A percentile compares a stretch with the other conserved stretches of the same genome.
Conservation (phyloP, 169 alveolate species). For the Plasmodium cynomolgi region DNA sequence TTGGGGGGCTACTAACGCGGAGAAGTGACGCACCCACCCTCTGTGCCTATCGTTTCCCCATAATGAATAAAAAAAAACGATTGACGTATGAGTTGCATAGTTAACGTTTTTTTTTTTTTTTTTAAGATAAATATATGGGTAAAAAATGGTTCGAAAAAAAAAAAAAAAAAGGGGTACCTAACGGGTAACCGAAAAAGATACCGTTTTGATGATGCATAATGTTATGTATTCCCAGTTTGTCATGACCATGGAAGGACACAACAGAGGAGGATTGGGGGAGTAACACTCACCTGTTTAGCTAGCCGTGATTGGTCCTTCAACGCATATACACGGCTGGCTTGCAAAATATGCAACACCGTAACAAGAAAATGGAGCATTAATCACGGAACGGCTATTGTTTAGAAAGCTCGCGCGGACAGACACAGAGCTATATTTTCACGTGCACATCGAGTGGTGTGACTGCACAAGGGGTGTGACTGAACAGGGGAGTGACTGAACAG, state of each 20-base stretch:
- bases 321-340: not conserved
- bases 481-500: not conserved
- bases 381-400: not conserved
- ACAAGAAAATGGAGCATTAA: not conserved
- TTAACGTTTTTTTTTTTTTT: no score
- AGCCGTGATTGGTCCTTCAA: not conserved
- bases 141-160: not conserved
- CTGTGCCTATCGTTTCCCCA: not conserved
- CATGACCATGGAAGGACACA: not conserved
- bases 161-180: not conserved
- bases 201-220: not conserved
- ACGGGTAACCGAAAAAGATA: not conserved
- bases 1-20: not conserved
- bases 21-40: not conserved
- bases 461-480: not conserved
- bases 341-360: not conserved
- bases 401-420: not conserved
- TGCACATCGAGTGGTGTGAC: not conserved
- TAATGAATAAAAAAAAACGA: not conserved
- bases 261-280: not conserved
- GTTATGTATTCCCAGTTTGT: not conserved
- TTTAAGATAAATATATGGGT: not conserved
- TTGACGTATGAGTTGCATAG: not conserved
- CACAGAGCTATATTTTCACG: not conserved
- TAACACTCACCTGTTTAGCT: not conserved